Percentiles rank a stretch among this genome's conserved stretches.
These are phyloP conservation scores for Entamoeba histolytica DNA, from an alignment of 208 protist genomes.

Conservation along the genomic window DNA sequence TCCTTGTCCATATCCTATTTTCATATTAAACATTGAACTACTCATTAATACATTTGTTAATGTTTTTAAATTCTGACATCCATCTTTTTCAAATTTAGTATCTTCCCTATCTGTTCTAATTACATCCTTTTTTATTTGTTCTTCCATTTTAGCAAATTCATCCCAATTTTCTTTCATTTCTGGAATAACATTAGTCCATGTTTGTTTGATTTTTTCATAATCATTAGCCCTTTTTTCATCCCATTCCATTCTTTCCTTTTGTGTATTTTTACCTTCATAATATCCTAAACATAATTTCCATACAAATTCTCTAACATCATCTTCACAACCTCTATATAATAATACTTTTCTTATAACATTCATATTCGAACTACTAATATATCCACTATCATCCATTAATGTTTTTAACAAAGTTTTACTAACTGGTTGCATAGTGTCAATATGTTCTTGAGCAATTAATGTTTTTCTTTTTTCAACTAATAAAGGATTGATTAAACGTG, in stretches of 20 bases:
- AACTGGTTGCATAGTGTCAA: too few relatives aligned
- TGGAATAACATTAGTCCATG: neutral
- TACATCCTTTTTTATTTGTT: neutral
- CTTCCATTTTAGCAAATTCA: neutral
- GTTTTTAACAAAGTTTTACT: too few relatives aligned
- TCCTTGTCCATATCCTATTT: neutral
- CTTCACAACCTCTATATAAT: neutral
- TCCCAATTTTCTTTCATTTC: neutral
- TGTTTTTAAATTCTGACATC: neutral
- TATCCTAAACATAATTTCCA: neutral
- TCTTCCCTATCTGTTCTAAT: neutral
- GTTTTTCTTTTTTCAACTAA: too few relatives aligned
- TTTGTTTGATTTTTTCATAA: neutral
- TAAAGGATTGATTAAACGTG: too few relatives aligned
- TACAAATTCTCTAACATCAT: neutral
- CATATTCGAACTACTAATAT: neutral
- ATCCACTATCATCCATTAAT: neutral
- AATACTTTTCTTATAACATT: neutral
- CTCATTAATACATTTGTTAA: neutral
- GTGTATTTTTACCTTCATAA: neutral
- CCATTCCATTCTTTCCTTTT: neutral
- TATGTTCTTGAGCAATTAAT: too few relatives aligned
- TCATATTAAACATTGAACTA: neutral
- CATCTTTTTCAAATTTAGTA: neutral
- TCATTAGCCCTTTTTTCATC: neutral